Base-by-base conservation (phyloP, 345 rosid genomes). In the Carallia brachiata region DNA sequence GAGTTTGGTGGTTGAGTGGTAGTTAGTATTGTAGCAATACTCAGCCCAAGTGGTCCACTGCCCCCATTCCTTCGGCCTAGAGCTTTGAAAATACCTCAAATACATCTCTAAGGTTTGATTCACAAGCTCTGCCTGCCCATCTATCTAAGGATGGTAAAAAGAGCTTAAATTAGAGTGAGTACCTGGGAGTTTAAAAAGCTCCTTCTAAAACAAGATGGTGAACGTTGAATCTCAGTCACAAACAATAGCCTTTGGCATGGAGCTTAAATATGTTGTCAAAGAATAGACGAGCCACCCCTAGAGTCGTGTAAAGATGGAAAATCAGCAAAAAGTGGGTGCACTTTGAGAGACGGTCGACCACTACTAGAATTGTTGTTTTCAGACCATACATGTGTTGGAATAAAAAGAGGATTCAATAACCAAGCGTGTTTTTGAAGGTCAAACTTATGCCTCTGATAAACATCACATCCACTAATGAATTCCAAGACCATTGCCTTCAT, bases 231-330 rank as follows among this genome's bases (percentile, higher is more conserved):
- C 65, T 18, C n/a, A 7, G 0, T 72, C 65, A 3, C 13, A 23
- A 0, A 71, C 19, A 10, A 63, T 71, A 0, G 23, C 12, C 0
- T 19, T 0, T 0, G 61, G 60, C 2, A 72, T 57, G 52, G 0
- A 39, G 17, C 4, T 9, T 2, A 12, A 65, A 17, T 6, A 65
- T 6, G 0, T 58, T 2, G 0, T 27, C 23, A 1, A 72, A 1
- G 1, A 72, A 40, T 0, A 19, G 2, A 0, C 15, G 7, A 0
- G 37, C 61, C 0, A 65, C 6, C 1, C 0, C 1, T 0, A 13
- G 31, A 7, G 53, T n/a, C 0, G 52, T 18, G 4, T 28, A 47
- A 0, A 36, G 75, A 19, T 65, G 61, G 0, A 28, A 6, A 0
- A 72, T 6, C 1, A 52, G 10, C 1, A 57, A 1, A 1, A 72